Percentiles rank a stretch among this genome's conserved stretches.
Conservation (phyloP, 306 rosid species). For the Inga laurina region DNA sequence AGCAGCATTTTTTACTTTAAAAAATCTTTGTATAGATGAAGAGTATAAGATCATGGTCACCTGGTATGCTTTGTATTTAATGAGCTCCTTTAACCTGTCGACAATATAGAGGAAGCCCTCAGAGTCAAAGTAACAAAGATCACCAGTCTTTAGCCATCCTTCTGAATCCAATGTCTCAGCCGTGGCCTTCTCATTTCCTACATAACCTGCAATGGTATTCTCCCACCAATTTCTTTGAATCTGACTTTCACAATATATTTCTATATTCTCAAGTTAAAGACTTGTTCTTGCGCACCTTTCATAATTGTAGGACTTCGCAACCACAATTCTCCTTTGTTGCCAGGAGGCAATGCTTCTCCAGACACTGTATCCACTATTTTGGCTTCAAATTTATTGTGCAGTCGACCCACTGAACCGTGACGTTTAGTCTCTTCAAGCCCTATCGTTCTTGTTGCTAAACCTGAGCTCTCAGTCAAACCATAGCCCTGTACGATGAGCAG, state of each 20-base stretch:
- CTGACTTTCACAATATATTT: background rate
- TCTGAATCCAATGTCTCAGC: slow-evolving; percentile 70
- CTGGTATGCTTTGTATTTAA: slow-evolving; percentile 94
- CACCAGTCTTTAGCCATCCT: slow-evolving; percentile 95
- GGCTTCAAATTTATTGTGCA: background rate
- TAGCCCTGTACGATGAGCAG: background rate
- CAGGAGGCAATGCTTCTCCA: background rate
- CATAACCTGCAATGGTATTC: slow-evolving; percentile 58
- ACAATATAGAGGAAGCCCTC: slow-evolving; percentile 52
- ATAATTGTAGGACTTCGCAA: background rate
- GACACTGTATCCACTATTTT: background rate
- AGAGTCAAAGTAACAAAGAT: slow-evolving; percentile 87
- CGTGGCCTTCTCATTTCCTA: slow-evolving; percentile 78
- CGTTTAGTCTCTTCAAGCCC: background rate
- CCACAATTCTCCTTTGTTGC: background rate
- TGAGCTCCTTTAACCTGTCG: slow-evolving; percentile 86
- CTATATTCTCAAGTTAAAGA: background rate
- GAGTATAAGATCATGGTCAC: slow-evolving; percentile 35
- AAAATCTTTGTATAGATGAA: background rate
- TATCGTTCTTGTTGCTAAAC: background rate
- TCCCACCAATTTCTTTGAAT: background rate
- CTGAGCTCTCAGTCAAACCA: background rate
- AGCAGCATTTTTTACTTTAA: too few species aligned
- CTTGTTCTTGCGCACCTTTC: background rate
- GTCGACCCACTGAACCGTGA: background rate